phyloP scores from a whole-genome alignment of 2,329 filamentous ascomycete genomes.

The Cladophialophora carrionii region DNA sequence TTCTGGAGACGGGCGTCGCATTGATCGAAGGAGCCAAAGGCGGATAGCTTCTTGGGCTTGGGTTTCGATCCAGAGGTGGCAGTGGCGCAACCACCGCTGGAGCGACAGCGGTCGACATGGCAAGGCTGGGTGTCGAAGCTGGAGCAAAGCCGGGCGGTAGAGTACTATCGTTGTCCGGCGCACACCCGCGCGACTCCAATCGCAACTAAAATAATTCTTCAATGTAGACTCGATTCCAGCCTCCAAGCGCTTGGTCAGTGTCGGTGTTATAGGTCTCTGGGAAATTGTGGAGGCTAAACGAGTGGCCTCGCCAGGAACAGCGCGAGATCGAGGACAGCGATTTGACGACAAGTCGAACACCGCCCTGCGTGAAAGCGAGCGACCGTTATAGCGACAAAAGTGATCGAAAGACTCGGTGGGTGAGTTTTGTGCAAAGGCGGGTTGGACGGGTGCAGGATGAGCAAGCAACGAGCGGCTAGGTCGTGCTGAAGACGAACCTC shows the following conservation, averaged over 20 bases:
- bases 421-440: conserved; percentile 22
- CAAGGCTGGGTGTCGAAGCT: conserved; percentile 15
- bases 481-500: conserved; percentile 34
- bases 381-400: conserved; percentile 24
- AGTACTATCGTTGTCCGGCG: conserved; percentile 3
- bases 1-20: conserved; percentile 36
- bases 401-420: conserved; percentile 36
- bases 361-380: conserved; percentile 25
- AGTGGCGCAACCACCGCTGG: conserved; percentile 50
- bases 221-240: background rate
- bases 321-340: conserved; percentile 25
- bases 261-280: conserved; percentile 8
- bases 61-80: conserved; percentile 50
- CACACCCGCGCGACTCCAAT: background rate
- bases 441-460: conserved; percentile 22
- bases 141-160: conserved; percentile 1
- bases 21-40: conserved; percentile 46
- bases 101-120: conserved; percentile 56
- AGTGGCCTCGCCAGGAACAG: conserved; percentile 29
- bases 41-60: conserved; percentile 51
- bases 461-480: conserved; percentile 38
- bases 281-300: conserved; percentile 27
- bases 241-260: background rate
- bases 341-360: conserved; percentile 20
- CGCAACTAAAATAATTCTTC: background rate